These are phyloP conservation scores for Tulasnella sp. DNA, from an alignment of 768 basidiomycete species.

Conservation along the genomic window DNA sequence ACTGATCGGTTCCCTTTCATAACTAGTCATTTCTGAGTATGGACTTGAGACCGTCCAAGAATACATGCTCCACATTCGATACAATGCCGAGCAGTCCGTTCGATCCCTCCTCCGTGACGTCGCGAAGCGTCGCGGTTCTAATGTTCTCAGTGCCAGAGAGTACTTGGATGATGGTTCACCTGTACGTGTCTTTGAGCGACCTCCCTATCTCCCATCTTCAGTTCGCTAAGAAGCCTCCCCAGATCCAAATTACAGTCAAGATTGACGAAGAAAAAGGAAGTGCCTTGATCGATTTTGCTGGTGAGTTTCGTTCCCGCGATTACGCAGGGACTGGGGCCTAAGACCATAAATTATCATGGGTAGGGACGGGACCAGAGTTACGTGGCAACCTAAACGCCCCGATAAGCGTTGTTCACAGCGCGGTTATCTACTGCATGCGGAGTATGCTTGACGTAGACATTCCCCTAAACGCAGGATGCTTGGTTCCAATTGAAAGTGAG, in stretches of 20 bases:
- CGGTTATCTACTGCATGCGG: conserved; percentile 83
- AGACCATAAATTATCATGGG: too few relatives aligned
- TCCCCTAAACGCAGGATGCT: conserved; percentile 87
- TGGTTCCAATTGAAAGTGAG: conserved; percentile 73
- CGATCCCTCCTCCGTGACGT: conserved; percentile 70
- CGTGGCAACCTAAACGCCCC: conserved; percentile 80
- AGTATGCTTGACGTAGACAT: conserved; percentile 77
- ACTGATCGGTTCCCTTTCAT: not conserved
- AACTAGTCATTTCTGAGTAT: conserved; percentile 74
- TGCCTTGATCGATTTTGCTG: conserved; percentile 74
- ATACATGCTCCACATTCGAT: conserved; percentile 85
- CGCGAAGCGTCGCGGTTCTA: conserved; percentile 54
- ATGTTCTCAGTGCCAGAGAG: conserved; percentile 59
- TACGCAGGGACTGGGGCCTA: conserved; percentile 70
- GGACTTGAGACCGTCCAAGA: conserved; percentile 77
- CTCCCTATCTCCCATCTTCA: not conserved
- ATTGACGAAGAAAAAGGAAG: conserved; percentile 66
- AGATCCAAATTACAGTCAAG: conserved; percentile 67
- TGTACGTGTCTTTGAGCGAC: conserved; percentile 33
- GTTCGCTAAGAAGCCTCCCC: not conserved
- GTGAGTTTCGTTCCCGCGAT: too few relatives aligned
- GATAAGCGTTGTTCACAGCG: conserved; percentile 75
- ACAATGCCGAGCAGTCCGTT: conserved; percentile 81
- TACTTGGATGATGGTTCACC: conserved; percentile 84
- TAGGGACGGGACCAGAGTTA: conserved; percentile 30